phyloP scores from a whole-genome alignment of 345 rosid species.

The Firmiana major region DNA sequence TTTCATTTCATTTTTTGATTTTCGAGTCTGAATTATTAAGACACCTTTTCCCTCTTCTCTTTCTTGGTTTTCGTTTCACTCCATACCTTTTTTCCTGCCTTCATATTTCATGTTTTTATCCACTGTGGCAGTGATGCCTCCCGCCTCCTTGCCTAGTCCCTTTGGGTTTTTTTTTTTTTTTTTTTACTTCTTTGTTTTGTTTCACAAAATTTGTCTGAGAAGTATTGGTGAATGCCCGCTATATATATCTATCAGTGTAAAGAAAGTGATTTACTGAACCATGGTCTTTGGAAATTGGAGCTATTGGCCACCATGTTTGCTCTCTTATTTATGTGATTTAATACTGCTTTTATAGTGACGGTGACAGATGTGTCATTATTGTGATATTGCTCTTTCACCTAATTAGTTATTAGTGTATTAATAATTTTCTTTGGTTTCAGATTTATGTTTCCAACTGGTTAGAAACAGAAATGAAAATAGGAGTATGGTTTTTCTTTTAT shows the following conservation, averaged over 20 bases:
- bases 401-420: not conserved
- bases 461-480: too few species aligned
- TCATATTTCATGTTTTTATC: not conserved
- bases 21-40: too few species aligned
- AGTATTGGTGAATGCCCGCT: not conserved
- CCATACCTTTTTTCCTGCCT: too few species aligned
- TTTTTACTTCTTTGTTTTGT: not conserved
- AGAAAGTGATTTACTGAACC: not conserved
- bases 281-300: not conserved
- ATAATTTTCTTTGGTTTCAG: not conserved
- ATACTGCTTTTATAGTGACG: not conserved
- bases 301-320: not conserved
- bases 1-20: not conserved
- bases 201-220: not conserved
- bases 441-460: not conserved
- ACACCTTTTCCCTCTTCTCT: too few species aligned
- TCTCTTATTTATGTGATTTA: not conserved
- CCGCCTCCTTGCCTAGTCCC: not conserved
- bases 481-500: too few species aligned
- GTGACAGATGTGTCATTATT: not conserved
- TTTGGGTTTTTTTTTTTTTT: not conserved
- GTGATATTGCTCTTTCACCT: not conserved
- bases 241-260: not conserved
- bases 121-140: not conserved
- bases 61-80: too few species aligned